phyloP scores from a whole-genome alignment of 1,284 basidiomycete genomes.

The Cutaneotrichosporon cutaneum region DNA sequence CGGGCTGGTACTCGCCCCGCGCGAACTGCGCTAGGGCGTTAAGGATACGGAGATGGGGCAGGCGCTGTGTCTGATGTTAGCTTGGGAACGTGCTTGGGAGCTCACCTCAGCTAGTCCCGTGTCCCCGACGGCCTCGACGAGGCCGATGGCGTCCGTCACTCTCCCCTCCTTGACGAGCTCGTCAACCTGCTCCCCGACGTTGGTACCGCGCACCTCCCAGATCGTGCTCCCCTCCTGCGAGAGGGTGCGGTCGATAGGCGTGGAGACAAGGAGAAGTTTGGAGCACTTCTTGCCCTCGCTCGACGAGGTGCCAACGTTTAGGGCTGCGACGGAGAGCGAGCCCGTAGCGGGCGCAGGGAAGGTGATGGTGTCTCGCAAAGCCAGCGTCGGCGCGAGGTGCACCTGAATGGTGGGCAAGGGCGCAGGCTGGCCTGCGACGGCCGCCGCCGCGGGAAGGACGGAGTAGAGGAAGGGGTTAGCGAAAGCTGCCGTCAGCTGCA shows the following conservation, averaged over 20 bases:
- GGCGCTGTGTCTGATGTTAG: slow-evolving; percentile 37
- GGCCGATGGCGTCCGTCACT: slow-evolving; percentile 75
- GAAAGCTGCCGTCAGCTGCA: slow-evolving; percentile 58
- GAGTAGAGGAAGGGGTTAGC: slow-evolving; percentile 83
- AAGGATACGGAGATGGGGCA: slow-evolving; percentile 64
- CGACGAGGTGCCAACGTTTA: slow-evolving; percentile 8
- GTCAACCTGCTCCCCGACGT: slow-evolving; percentile 79
- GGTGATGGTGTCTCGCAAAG: slow-evolving; percentile 63
- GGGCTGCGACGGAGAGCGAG: slow-evolving; percentile 23
- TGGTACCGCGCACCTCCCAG: slow-evolving; percentile 70
- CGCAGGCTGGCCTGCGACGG: slow-evolving; percentile 27
- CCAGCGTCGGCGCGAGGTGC: slow-evolving; percentile 71
- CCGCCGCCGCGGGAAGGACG: slow-evolving; percentile 60
- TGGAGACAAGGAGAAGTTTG: slow-evolving; percentile 63
- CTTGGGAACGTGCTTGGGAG: not conserved
- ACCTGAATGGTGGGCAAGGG: slow-evolving; percentile 68
- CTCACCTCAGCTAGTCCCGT: slow-evolving; percentile 67
- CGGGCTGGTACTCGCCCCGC: slow-evolving; percentile 53
- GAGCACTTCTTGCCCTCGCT: slow-evolving; percentile 5
- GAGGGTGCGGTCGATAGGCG: slow-evolving; percentile 67
- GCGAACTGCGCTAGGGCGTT: slow-evolving; percentile 77
- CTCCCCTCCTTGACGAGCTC: slow-evolving; percentile 71
- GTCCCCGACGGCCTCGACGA: slow-evolving; percentile 68
- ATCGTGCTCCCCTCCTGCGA: slow-evolving; percentile 70
- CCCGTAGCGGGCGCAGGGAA: slow-evolving; percentile 57